Evolutionary conservation across 2,329 filamentous ascomycete genomes (phyloP).

Genomic region (Cladosporium cucumerinum): DNA sequence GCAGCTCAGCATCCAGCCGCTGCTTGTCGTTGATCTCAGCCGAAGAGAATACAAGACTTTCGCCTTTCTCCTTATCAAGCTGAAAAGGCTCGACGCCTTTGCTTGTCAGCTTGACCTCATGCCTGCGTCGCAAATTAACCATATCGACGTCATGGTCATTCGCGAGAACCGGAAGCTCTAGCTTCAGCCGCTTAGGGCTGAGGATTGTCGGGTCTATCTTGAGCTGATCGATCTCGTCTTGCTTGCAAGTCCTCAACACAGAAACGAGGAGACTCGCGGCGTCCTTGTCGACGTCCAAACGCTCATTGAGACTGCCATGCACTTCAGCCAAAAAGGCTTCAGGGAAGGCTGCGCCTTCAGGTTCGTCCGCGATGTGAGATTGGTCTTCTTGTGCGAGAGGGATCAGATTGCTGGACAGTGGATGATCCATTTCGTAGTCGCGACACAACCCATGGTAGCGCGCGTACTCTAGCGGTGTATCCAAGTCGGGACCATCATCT

Average conservation of each 20-base stretch:
- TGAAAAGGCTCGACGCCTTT: conserved; percentile 30
- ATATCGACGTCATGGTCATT: conserved; percentile 47
- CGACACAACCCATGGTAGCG: not conserved
- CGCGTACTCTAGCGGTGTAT: conserved; percentile 5
- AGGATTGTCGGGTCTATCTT: not conserved
- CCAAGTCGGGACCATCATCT: not conserved
- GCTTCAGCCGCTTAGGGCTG: conserved; percentile 31
- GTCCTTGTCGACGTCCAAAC: conserved; percentile 30
- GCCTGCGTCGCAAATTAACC: conserved; percentile 34
- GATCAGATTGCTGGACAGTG: not conserved
- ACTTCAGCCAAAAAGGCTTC: not conserved
- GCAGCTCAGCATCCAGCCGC: conserved; percentile 19
- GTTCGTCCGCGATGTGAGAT: not conserved
- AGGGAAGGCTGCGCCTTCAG: no score
- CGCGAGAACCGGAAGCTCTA: conserved; percentile 47
- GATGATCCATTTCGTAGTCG: conserved; percentile 2
- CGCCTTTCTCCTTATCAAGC: conserved; percentile 42
- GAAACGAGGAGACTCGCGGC: conserved; percentile 25
- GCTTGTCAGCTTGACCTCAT: conserved; percentile 20
- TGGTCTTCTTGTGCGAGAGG: not conserved
- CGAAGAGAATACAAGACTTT: conserved; percentile 42
- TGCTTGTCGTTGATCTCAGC: conserved; percentile 19
- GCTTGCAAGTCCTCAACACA: conserved; percentile 17
- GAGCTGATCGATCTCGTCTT: not conserved
- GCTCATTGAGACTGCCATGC: conserved; percentile 8